Evolutionary conservation across 2,329 filamentous ascomycete genomes (phyloP), one percentile per base, ranked within the genome.

Genomic region (Elsinoe perseae): DNA sequence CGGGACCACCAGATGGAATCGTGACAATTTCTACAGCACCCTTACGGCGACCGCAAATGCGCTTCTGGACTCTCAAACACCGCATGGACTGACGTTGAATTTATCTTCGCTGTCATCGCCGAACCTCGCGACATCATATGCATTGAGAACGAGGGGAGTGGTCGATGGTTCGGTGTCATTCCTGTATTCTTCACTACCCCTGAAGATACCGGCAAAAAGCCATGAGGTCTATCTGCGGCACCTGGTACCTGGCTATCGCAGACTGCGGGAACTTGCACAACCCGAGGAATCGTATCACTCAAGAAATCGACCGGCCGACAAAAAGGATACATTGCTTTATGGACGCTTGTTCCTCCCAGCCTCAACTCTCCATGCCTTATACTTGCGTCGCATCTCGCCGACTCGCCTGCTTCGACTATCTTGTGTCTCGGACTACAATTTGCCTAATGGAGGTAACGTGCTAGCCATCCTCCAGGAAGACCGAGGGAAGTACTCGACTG

Each of bases 91-190:
- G 48, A 86, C 89, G 59, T 77, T 98, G 54, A 89, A 89, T 57
- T 81, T 97, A 57, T 95, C 92, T 6, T 95, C 93, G 6, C 84
- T 98, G 27, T 89, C 91, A 6, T 91, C 91, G 16, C 86, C 89
- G 7, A 89, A 95, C 70, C 96, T 97, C 65, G 92, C 91, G 21
- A 95, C 91, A 14, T 92, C 90, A 34, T 98, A 98, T 72, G 87
- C 89, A 40, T 81, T 98, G 43, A 89, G 90, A 59, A 95, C 86
- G 40, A 81, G 95, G 14, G 93, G 92, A 58, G 80, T 95, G 32
- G 91, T 98, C 53, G 92, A 97, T 73, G 93, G 93, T 69, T 95
- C 90, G n/a, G 81, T 98, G 57, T 95, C 91, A 12, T 98, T 97
- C 73, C 82, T 98, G 55, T 97, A 95, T 75, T 95, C 90, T 50